A percentile compares a stretch with the other conserved stretches of the same genome.
phyloP scores from a whole-genome alignment of 2,329 filamentous ascomycete genomes.

The Aureobasidium sp. region DNA sequence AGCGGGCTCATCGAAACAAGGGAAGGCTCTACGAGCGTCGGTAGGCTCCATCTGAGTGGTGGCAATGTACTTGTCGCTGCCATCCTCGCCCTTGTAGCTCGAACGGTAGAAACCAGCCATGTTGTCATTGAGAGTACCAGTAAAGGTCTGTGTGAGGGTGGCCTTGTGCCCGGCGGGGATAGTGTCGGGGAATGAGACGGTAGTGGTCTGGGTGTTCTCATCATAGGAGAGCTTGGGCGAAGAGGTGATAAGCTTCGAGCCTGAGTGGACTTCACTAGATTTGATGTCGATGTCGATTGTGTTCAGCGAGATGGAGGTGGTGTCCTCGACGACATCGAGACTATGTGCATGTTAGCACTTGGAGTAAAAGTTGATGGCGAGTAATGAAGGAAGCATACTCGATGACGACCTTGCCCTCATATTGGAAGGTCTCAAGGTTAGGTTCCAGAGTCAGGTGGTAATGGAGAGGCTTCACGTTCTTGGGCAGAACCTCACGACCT shows the following conservation, averaged over 20 bases:
- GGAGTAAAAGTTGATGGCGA: neutral
- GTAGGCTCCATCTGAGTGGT: conserved; percentile 96
- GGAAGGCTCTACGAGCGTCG: conserved; percentile 85
- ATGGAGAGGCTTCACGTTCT: conserved; percentile 85
- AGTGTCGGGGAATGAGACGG: conserved; percentile 66
- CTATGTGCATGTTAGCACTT: conserved; percentile 28
- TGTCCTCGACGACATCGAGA: conserved; percentile 77
- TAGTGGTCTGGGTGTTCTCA: conserved; percentile 73
- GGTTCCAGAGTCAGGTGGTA: conserved; percentile 91
- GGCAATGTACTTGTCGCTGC: conserved; percentile 72
- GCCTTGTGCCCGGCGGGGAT: conserved; percentile 71
- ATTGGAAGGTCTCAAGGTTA: conserved; percentile 79
- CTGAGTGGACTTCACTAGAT: conserved; percentile 59
- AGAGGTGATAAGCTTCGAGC: conserved; percentile 52
- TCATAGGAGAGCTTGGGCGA: conserved; percentile 65
- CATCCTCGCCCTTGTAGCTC: conserved; percentile 78
- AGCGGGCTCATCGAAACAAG: conserved; percentile 92
- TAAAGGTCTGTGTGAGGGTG: conserved; percentile 69
- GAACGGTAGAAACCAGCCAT: conserved; percentile 98
- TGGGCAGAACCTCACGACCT: conserved; percentile 77
- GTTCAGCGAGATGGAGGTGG: conserved; percentile 79
- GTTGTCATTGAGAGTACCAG: conserved; percentile 77
- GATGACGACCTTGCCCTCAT: conserved; percentile 75
- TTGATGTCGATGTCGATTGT: conserved; percentile 80
- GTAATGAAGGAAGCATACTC: conserved; percentile 48